Percentiles rank a stretch among this genome's conserved stretches.
Evolutionary conservation across 371 early-diverging fungal genomes (phyloP).

Genomic region (Mucor velutinosus): DNA sequence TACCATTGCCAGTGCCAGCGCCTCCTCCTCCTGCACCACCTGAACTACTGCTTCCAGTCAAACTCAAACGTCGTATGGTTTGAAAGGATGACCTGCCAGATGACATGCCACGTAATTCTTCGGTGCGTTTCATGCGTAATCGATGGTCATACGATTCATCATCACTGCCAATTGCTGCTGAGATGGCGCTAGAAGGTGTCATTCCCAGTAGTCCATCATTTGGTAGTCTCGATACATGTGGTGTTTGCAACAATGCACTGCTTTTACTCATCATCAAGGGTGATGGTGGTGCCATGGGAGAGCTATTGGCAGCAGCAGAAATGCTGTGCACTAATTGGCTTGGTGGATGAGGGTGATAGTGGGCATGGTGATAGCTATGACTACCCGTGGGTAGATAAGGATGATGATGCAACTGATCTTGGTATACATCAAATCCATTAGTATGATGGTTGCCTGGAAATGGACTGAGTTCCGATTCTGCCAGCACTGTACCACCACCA

Average conservation of each 20-base stretch:
- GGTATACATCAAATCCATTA: slow-evolving; percentile 1
- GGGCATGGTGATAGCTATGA: neutral
- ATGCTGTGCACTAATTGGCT: neutral
- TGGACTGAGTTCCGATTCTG: slow-evolving; percentile 57
- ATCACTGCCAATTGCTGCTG: slow-evolving; percentile 33
- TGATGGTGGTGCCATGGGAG: neutral
- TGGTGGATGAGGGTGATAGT: neutral
- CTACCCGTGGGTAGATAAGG: neutral
- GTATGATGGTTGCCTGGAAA: slow-evolving; percentile 59
- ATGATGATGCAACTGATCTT: slow-evolving; percentile 15
- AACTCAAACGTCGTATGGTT: slow-evolving; percentile 20
- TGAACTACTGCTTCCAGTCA: slow-evolving; percentile 13
- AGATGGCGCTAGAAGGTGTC: neutral
- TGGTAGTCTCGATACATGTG: neutral
- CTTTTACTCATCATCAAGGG: neutral
- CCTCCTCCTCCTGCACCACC: neutral
- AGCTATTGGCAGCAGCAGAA: neutral
- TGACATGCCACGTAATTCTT: slow-evolving; percentile 36
- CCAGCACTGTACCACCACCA: slow-evolving; percentile 45
- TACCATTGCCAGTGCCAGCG: neutral
- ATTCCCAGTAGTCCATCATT: neutral
- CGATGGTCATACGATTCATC: slow-evolving; percentile 45
- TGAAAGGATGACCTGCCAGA: slow-evolving; percentile 16
- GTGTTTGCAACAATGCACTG: neutral
- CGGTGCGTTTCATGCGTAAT: slow-evolving; percentile 38